A percentile compares a stretch with the other conserved stretches of the same genome.
Conservation (phyloP, 225 moss, liverwort and hornwort species). For the Pleurozium schreberi region DNA sequence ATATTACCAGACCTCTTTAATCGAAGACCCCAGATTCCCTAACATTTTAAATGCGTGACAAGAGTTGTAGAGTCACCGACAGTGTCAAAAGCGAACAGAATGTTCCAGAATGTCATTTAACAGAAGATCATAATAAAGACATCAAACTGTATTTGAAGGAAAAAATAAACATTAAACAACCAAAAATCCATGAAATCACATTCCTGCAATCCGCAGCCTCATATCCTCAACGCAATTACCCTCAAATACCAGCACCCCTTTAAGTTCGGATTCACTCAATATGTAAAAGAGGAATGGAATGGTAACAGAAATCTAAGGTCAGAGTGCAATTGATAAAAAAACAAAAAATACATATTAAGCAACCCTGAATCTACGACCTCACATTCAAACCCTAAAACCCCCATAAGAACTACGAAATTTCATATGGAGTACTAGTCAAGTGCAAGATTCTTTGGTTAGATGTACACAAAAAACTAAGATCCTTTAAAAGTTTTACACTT, state of each 20-base stretch:
- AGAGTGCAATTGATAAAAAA: not conserved
- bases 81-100: not conserved
- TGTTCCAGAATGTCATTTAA: not conserved
- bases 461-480: not conserved
- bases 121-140: not conserved
- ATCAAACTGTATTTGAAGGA: not conserved
- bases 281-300: not conserved
- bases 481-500: not conserved
- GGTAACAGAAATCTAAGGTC: not conserved
- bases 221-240: not conserved
- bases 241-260: not conserved
- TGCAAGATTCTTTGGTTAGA: too few relatives aligned
- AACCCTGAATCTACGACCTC: not conserved
- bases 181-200: not conserved
- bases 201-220: not conserved
- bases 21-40: not conserved
- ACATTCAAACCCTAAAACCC: not conserved
- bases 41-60: not conserved
- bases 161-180: not conserved
- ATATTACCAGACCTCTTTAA: not conserved
- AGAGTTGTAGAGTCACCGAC: not conserved
- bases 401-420: not conserved
- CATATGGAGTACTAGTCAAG: too few relatives aligned
- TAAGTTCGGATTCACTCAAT: not conserved
- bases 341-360: not conserved